phyloP scores from a whole-genome alignment of 148 eudicot genomes.

The Mesembryanthemum crystallinum region DNA sequence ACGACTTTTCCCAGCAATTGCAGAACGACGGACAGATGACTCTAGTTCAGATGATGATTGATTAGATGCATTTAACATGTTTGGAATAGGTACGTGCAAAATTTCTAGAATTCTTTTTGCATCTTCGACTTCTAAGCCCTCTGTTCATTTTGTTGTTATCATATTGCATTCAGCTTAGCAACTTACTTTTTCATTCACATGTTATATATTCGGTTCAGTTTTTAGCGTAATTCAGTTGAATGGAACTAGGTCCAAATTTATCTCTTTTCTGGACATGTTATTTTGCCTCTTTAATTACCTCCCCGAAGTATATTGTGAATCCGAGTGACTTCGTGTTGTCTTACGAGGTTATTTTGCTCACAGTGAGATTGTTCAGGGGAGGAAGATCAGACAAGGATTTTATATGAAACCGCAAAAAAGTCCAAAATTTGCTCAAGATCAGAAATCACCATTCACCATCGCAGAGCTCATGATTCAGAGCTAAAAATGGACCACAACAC shows the following conservation, averaged over 20 bases:
- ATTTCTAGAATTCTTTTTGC: background rate
- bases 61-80: background rate
- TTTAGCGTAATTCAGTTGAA: no score
- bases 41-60: conserved; percentile 76
- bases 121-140: no score
- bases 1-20: conserved; percentile 43
- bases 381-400: background rate
- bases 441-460: background rate
- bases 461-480: background rate
- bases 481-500: no score
- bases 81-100: conserved; percentile 23
- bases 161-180: no score
- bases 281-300: background rate
- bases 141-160: no score
- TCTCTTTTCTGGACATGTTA: no score
- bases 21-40: conserved; percentile 41
- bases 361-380: background rate
- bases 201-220: no score
- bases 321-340: background rate
- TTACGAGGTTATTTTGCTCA: background rate
- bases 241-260: no score
- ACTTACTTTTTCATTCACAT: no score
- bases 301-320: background rate
- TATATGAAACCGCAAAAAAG: background rate
- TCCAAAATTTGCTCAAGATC: no score